Base-by-base conservation (phyloP, 2,329 filamentous ascomycete genomes). In the Tolypocladium ophioglossoides region DNA sequence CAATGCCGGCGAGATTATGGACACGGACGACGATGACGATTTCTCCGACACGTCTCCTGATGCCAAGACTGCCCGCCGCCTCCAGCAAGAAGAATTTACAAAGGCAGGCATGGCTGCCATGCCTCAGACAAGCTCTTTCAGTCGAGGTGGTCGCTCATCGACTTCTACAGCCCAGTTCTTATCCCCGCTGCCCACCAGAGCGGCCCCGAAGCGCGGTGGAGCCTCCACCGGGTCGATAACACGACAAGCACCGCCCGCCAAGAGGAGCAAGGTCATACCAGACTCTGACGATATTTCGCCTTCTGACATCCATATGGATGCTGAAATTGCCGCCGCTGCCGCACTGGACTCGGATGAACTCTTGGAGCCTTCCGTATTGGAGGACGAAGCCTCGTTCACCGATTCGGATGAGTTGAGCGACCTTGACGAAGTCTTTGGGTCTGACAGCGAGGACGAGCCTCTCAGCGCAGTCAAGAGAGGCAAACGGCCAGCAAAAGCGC, bases 1-100 rank as follows among this genome's bases (percentile, higher is more conserved):
- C 57, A 71, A 53, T 64, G 72, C 35, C 11, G 53, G 40, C 3
- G 68, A 75, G 68, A 78, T 57, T 64, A 68, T 72, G 2, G 71
- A 75, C 11, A 70, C 69, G 1, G 68, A 73, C 2, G 68, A 70
- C 0, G 70, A 73, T 0, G 64, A 64, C 0, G 64, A 64, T 34
- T 55, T 62, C 47, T 58, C 57, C 2, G 63, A 63, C 22, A 39
- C 57, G 7, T 64, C 61, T 12, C 58, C 59, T 16, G 65, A 70
- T 52, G 67, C 62, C 14, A 55, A 62, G 40, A 58, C 65, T 30
- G 72, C 72, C 41, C 67, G 68, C 24, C 66, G 62, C 10, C 55
- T 72, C 2, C 70, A 73, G 51, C 52, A 63, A 4, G 67, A 70
- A 52, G 69, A 73, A 51, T 63, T 64, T 27, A 48, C 57, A 1